These are phyloP conservation scores for Picochlorum sp. DNA, from an alignment of 139 green algal species.

Conservation along the genomic window DNA sequence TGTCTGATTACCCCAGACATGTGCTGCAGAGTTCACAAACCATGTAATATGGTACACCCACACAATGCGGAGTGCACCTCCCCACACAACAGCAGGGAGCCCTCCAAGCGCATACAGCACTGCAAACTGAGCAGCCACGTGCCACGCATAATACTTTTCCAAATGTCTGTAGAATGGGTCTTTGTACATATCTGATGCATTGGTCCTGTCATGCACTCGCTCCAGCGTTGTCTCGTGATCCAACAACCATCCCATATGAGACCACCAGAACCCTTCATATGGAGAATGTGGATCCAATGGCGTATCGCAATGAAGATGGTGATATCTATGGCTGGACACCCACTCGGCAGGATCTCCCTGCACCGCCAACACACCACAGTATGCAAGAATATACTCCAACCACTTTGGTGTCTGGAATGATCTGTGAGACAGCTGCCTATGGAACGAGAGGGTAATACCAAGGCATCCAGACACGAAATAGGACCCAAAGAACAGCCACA, in stretches of 20 bases:
- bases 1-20: slow-evolving; percentile 89
- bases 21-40: slow-evolving; percentile 93
- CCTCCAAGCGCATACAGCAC: slow-evolving; percentile 79
- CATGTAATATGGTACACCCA: slow-evolving; percentile 99
- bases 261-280: slow-evolving; percentile 98
- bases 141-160: slow-evolving; percentile 75
- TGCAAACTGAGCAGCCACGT: slow-evolving; percentile 71
- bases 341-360: slow-evolving; percentile 92
- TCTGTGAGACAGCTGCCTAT: slow-evolving; percentile 88
- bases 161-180: slow-evolving; percentile 92
- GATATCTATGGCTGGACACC: slow-evolving; percentile 80
- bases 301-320: slow-evolving; percentile 96
- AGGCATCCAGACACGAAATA: slow-evolving; percentile 95
- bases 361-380: slow-evolving; percentile 92
- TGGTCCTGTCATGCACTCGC: slow-evolving; percentile 66
- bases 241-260: slow-evolving; percentile 94
- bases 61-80: slow-evolving; percentile 72
- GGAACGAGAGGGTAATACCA: slow-evolving; percentile 94
- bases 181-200: slow-evolving; percentile 74
- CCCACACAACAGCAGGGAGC: slow-evolving; percentile 87
- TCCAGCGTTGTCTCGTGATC: slow-evolving; percentile 79
- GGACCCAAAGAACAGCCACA: slow-evolving; percentile 20
- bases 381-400: slow-evolving; percentile 96
- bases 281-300: slow-evolving; percentile 94
- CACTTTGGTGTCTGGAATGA: slow-evolving; percentile 91